Conservation (phyloP, 2,329 filamentous ascomycete species). For the Raffaelea albimanens region DNA sequence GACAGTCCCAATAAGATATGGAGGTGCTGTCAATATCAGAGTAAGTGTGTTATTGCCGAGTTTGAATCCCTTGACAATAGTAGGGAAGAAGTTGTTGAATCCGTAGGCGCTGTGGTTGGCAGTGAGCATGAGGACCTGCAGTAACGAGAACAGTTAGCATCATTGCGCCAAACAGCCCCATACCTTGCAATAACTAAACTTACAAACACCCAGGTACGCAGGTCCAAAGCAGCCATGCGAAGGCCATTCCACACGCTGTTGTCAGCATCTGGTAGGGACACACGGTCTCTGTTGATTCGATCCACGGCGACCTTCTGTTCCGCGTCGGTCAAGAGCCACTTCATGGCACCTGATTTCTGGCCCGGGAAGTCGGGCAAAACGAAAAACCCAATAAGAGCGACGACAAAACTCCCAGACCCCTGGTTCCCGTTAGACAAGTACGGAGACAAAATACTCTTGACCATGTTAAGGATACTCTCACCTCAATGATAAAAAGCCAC, state of each 20-base stretch:
- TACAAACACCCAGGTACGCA: too few relatives aligned
- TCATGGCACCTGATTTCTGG: too few relatives aligned
- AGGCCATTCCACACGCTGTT: slow-evolving; percentile 31
- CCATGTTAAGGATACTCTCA: not conserved
- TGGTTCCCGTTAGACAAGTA: not conserved
- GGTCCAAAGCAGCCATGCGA: slow-evolving; percentile 38
- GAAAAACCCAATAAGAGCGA: slow-evolving; percentile 16
- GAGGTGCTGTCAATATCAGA: not conserved
- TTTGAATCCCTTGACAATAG: not conserved
- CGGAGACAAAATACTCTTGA: not conserved
- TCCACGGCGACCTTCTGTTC: slow-evolving; percentile 35
- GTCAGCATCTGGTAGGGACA: slow-evolving; percentile 18
- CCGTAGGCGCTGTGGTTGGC: not conserved
- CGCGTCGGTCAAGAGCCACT: slow-evolving; percentile 32
- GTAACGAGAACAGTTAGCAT: too few relatives aligned
- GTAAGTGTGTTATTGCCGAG: not conserved
- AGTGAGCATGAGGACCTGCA: not conserved
- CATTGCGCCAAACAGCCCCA: too few relatives aligned
- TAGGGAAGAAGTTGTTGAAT: not conserved
- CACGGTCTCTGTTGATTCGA: slow-evolving; percentile 48
- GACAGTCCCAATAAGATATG: not conserved
- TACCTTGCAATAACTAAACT: too few relatives aligned
- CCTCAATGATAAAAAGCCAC: slow-evolving; percentile 30
- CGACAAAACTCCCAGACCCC: too few relatives aligned
- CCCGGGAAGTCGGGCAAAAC: slow-evolving; percentile 51